Evolutionary conservation across 2,329 filamentous ascomycete species (phyloP).

Genomic region (Penicillium glabrum): DNA sequence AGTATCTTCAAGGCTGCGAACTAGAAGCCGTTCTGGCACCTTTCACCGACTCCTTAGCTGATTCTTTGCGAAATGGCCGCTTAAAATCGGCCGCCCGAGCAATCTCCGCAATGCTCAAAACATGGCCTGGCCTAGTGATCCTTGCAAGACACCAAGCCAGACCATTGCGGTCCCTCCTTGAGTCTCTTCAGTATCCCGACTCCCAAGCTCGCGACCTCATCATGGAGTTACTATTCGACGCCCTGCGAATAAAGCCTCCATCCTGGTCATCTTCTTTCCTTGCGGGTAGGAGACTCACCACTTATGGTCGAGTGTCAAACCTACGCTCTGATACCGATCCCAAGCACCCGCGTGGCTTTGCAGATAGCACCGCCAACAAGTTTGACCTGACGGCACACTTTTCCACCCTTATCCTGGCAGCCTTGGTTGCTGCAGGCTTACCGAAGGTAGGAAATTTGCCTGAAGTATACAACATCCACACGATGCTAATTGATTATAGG

Average conservation of each 20-base stretch:
- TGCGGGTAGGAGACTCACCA: constrained; percentile 87
- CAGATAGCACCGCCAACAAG: constrained; percentile 66
- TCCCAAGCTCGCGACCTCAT: constrained; percentile 69
- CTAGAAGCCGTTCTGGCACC: constrained; percentile 86
- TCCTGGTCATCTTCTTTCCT: constrained; percentile 96
- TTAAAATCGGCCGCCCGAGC: constrained; percentile 87
- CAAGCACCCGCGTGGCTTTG: constrained; percentile 52
- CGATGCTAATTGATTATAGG: constrained; percentile 31
- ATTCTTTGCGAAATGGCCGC: constrained; percentile 59
- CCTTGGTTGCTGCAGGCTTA: constrained; percentile 80
- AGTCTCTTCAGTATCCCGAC: constrained; percentile 61
- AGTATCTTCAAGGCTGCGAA: constrained; percentile 82
- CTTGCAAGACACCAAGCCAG: constrained; percentile 86
- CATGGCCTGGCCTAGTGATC: constrained; percentile 88
- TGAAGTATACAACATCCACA: neutral
- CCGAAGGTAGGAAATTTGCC: constrained; percentile 44
- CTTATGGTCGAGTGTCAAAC: constrained; percentile 90
- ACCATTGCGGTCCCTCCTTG: constrained; percentile 76
- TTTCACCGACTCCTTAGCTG: constrained; percentile 76
- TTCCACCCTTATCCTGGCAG: constrained; percentile 80
- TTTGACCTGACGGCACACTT: constrained; percentile 89
- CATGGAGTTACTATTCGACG: constrained; percentile 81
- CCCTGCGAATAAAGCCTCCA: constrained; percentile 85
- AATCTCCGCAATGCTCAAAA: constrained; percentile 86
- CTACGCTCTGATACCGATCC: constrained; percentile 64